Evolutionary conservation across 2,329 filamentous ascomycete genomes (phyloP).

Genomic region (Penicillium nordicum): DNA sequence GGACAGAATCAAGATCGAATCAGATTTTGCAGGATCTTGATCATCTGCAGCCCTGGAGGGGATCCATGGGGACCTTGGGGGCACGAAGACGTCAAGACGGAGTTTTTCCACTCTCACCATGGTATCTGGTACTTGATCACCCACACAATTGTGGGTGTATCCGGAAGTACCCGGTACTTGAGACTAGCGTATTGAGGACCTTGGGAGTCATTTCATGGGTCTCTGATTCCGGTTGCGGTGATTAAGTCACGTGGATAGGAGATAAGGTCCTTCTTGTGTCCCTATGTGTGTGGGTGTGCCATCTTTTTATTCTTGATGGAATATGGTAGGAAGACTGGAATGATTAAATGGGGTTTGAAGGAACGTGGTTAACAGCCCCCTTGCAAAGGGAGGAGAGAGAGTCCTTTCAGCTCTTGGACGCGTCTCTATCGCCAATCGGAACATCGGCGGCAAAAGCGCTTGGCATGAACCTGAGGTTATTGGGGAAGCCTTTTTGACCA

Average conservation of each 20-base stretch:
- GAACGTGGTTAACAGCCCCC: neutral
- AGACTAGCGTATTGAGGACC: constrained; percentile 28
- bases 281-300: neutral
- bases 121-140: constrained; percentile 14
- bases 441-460: constrained; percentile 14
- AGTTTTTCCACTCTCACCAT: neutral
- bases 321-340: neutral
- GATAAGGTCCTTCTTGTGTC: neutral
- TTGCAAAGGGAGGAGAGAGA: neutral
- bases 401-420: neutral
- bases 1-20: neutral
- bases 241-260: constrained; percentile 15
- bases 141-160: neutral
- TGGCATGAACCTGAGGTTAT: constrained; percentile 16
- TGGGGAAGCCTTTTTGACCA: neutral
- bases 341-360: neutral
- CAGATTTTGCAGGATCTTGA: constrained; percentile 18
- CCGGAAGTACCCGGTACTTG: constrained; percentile 15
- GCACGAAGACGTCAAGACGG: constrained; percentile 23
- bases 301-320: neutral
- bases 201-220: constrained; percentile 23
- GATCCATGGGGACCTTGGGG: constrained; percentile 34
- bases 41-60: neutral
- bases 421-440: constrained; percentile 19
- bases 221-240: constrained; percentile 17